These are phyloP conservation scores for Salvia sclarea DNA, from an alignment of 305 asterid genomes.

Conservation along the genomic window DNA sequence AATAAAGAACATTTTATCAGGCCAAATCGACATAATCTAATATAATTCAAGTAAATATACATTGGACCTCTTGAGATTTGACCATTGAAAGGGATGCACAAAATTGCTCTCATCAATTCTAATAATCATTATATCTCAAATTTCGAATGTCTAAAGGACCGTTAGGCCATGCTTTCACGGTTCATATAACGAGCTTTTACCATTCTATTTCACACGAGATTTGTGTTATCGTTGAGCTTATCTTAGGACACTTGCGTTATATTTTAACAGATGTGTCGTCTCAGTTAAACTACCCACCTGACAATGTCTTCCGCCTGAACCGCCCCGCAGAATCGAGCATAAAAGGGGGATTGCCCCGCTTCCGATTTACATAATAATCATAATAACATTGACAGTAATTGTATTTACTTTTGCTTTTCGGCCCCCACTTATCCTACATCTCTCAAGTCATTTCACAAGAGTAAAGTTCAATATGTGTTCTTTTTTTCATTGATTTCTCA, in stretches of 20 bases:
- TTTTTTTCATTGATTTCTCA: conserved; percentile 45
- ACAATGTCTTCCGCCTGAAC: conserved; percentile 10
- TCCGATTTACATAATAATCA: no score
- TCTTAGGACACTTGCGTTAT: conserved; percentile 13
- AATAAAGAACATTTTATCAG: no score
- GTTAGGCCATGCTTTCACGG: conserved; percentile 15
- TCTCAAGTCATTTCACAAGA: conserved; percentile 11
- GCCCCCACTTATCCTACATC: neutral
- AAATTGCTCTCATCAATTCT: no score
- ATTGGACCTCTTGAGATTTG: no score
- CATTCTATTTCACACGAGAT: conserved; percentile 15
- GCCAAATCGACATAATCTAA: no score
- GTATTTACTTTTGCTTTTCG: no score
- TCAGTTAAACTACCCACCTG: conserved; percentile 25
- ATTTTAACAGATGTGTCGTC: conserved; percentile 25
- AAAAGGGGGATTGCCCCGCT: no score
- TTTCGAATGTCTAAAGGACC: conserved; percentile 8
- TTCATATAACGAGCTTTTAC: conserved; percentile 22
- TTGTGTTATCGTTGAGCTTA: conserved; percentile 18
- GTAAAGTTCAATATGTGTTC: no score
- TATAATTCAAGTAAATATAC: no score
- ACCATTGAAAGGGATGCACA: no score
- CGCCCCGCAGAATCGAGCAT: conserved; percentile 10
- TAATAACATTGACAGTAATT: no score
- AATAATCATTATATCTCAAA: no score